Base-by-base conservation (phyloP, 2,329 filamentous ascomycete species). In the Paracoccidioides brasiliensis region DNA sequence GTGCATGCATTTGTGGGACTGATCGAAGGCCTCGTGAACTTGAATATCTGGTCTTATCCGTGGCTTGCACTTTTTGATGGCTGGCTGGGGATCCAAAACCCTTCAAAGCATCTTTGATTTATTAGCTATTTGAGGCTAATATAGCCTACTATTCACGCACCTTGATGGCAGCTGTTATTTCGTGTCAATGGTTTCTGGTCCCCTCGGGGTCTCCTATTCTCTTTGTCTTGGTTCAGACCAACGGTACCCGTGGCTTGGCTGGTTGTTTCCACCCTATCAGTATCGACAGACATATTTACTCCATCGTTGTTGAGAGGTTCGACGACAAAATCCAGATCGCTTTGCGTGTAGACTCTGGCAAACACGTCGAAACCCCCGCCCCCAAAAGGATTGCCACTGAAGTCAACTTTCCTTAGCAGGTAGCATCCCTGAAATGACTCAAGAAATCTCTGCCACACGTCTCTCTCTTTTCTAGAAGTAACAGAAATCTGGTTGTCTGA, bases 401-500 rank as follows among this genome's bases (percentile, higher is more conserved):
- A 61, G 59, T 78, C 73, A 7, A 78, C 60, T 45, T 71, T 69
- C 48, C 71, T 68, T 32, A 78, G 65, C 55, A 70, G 62, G 38
- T 63, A 71, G 61, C 75, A 78, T 22, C 64, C 53, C 4, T 63
- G 60, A 62, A 78, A 76, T 0, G 74, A 69, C 5, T 63, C 55
- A 12, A 78, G 62, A 55, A 79, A 79, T 0, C 48, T 52, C 53
- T 71, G 65, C 75, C 75, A 78, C 7, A 70, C 63, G 4, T 56
- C 51, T 38, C 70, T 68, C 41, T 76, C 65, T 22, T 68, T 62
- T 7, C 66, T 60, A 8, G 61, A 69, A 4, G 56, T 58, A 30
- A 78, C 67, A 9, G 58, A 61, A 57, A 79, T 73, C 0, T 66
- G 58, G 60, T 79, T 79, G 28, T 68, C 59, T 7, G 75, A 73